These are phyloP conservation scores for Pistacia vera DNA, from an alignment of 345 rosid genomes.

Conservation along the genomic window DNA sequence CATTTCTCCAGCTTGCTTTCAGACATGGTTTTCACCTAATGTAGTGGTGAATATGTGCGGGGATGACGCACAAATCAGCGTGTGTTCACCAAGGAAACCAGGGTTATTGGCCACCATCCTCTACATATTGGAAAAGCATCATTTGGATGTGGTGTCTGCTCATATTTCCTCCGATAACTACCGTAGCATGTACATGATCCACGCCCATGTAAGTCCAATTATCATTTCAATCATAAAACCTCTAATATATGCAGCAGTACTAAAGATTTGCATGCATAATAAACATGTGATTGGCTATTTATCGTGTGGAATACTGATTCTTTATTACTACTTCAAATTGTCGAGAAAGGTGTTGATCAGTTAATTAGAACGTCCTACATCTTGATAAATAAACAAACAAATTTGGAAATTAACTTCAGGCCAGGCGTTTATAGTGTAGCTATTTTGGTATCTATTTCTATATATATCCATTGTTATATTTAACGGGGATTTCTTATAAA, in stretches of 20 bases:
- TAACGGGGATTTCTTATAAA: background rate
- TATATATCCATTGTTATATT: background rate
- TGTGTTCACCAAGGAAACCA: conserved; percentile 43
- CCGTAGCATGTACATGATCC: conserved; percentile 39
- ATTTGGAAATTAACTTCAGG: no score
- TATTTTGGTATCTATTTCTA: background rate
- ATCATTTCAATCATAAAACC: no score
- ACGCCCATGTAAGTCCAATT: conserved; percentile 30
- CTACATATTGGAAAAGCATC: conserved; percentile 49
- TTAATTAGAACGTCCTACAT: no score
- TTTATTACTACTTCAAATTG: no score
- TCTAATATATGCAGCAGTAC: no score
- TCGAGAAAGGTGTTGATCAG: no score
- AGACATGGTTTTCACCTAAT: conserved; percentile 59
- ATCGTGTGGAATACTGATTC: no score
- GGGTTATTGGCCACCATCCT: conserved; percentile 44
- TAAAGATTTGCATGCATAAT: no score
- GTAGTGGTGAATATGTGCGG: conserved; percentile 53
- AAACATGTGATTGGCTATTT: no score
- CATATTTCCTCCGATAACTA: conserved; percentile 40
- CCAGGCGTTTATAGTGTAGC: no score
- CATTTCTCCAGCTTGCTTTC: conserved; percentile 31
- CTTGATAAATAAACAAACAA: no score
- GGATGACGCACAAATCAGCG: conserved; percentile 46
- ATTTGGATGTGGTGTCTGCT: conserved; percentile 52